phyloP scores from a whole-genome alignment of 257 asterid species.

The Perilla frutescens region DNA sequence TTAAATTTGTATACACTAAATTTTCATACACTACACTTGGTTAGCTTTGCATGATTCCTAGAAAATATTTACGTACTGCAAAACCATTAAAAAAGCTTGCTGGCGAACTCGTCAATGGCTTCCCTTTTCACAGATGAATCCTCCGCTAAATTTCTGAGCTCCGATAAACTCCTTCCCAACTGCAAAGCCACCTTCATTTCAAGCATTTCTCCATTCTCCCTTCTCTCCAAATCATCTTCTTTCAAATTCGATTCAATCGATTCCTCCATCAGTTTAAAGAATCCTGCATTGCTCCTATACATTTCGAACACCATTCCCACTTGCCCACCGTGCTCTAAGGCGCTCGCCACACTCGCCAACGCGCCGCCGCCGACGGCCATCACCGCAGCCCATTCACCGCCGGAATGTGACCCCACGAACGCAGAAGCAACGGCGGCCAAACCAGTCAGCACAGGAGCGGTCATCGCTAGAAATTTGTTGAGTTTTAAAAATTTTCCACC shows the following conservation, averaged over 20 bases:
- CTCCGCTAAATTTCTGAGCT: constrained; percentile 53
- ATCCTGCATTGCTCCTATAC: constrained; percentile 69
- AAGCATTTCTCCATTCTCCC: constrained; percentile 68
- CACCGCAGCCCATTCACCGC: constrained; percentile 35
- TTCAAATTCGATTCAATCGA: constrained; percentile 49
- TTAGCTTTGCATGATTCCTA: too few relatives aligned
- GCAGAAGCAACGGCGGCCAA: constrained; percentile 56
- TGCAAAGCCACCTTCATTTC: constrained; percentile 65
- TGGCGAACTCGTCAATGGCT: constrained; percentile 49
- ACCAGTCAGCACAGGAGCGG: constrained; percentile 57
- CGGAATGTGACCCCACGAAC: constrained; percentile 37
- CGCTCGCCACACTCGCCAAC: background rate
- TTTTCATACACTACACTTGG: too few relatives aligned
- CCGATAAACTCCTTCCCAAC: constrained; percentile 62
- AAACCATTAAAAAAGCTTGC: constrained; percentile 56
- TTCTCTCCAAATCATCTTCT: constrained; percentile 41
- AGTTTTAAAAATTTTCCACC: constrained; percentile 54
- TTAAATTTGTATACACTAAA: too few relatives aligned
- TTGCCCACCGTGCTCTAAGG: constrained; percentile 45
- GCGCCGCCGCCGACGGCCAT: constrained; percentile 47
- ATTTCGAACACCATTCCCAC: constrained; percentile 75
- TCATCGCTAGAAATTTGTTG: constrained; percentile 49
- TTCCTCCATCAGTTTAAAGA: constrained; percentile 59
- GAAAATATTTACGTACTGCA: too few relatives aligned
- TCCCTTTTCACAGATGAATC: constrained; percentile 30